phyloP scores from a whole-genome alignment of 805 yeast genomes.

The Lipomyces mesembrius region DNA sequence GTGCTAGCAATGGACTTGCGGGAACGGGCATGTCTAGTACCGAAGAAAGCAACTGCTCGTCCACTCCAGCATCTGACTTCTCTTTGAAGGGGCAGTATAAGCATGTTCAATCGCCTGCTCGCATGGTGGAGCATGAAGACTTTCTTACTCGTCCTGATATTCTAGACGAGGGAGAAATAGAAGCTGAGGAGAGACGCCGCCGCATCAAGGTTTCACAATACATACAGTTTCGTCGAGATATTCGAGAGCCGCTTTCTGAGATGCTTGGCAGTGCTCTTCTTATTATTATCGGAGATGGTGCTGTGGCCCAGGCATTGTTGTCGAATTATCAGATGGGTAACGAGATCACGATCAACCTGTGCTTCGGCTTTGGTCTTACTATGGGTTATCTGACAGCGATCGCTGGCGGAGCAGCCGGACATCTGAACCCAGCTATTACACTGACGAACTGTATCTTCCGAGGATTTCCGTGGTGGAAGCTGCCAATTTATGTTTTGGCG shows the following conservation, averaged over 20 bases:
- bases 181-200: conserved; percentile 20
- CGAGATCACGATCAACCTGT: conserved; percentile 51
- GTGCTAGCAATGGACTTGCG: neutral
- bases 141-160: conserved; percentile 28
- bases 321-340: conserved; percentile 51
- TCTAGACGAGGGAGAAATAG: conserved; percentile 19
- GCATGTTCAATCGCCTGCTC: neutral
- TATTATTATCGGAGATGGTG: conserved; percentile 55
- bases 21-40: neutral
- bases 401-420: conserved; percentile 65
- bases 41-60: conserved; percentile 8
- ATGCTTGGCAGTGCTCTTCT: conserved; percentile 56
- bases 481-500: conserved; percentile 52
- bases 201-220: conserved; percentile 6
- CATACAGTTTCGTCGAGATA: conserved; percentile 38
- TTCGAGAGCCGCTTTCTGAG: conserved; percentile 58
- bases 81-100: neutral
- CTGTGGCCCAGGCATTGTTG: conserved; percentile 52
- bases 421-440: conserved; percentile 60
- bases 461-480: conserved; percentile 57
- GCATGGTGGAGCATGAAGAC: conserved; percentile 12
- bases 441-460: conserved; percentile 54
- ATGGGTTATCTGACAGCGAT: conserved; percentile 54
- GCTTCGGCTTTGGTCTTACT: conserved; percentile 62
- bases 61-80: conserved; percentile 1